These are phyloP conservation scores for Domatiomyces globalis DNA, from an alignment of 2,329 filamentous ascomycete species.

Conservation along the genomic window DNA sequence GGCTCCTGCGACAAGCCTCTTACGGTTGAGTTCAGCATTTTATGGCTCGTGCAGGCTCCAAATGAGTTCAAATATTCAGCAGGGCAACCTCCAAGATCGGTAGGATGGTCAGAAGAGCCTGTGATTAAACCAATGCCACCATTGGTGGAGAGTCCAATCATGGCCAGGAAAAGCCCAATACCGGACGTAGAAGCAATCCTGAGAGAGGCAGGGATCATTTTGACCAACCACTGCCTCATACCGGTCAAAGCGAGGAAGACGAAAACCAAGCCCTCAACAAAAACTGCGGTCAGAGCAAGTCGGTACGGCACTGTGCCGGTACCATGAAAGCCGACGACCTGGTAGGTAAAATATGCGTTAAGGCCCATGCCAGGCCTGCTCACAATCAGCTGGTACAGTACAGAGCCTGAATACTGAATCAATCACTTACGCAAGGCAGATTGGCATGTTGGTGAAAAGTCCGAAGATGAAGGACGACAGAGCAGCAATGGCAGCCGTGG, in stretches of 20 bases:
- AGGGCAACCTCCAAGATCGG: slow-evolving; percentile 62
- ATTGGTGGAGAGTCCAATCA: slow-evolving; percentile 56
- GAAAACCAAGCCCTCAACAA: slow-evolving; percentile 79
- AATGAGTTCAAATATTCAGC: slow-evolving; percentile 26
- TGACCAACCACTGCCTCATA: slow-evolving; percentile 75
- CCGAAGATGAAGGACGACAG: slow-evolving; percentile 74
- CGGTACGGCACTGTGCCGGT: slow-evolving; percentile 57
- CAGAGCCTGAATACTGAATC: too few species aligned
- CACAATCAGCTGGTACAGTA: too few species aligned
- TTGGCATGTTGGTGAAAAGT: slow-evolving; percentile 64
- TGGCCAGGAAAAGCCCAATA: slow-evolving; percentile 64
- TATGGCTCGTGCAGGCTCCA: slow-evolving; percentile 48
- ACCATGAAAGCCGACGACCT: slow-evolving; percentile 64
- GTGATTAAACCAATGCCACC: slow-evolving; percentile 70
- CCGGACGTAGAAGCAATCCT: slow-evolving; percentile 77
- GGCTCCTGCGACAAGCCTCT: slow-evolving; percentile 14
- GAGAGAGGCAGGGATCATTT: slow-evolving; percentile 68
- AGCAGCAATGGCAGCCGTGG: slow-evolving; percentile 68
- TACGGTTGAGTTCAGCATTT: slow-evolving; percentile 70
- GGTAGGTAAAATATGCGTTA: slow-evolving; percentile 59
- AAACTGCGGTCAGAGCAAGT: slow-evolving; percentile 70
- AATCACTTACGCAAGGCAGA: slow-evolving; percentile 41
- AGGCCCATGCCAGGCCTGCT: slow-evolving; percentile 36
- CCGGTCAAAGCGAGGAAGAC: slow-evolving; percentile 65
- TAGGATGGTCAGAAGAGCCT: slow-evolving; percentile 52